Base-by-base conservation (phyloP, 805 yeast species). In the Grigorovia transvaalensis region DNA sequence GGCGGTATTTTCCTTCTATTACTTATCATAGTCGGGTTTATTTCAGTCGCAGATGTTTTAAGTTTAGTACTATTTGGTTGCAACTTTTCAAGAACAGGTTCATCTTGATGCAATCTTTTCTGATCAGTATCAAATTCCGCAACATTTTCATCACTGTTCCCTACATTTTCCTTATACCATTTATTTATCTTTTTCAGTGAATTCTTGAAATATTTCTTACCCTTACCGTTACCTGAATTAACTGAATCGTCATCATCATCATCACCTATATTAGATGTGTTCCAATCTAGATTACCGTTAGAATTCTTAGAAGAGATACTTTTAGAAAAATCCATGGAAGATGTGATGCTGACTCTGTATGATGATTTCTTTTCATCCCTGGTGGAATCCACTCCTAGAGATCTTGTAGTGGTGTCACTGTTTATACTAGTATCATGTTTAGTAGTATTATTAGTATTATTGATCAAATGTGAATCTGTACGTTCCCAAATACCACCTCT, bases 401-500 rank as follows among this genome's bases (percentile, higher is more conserved):
- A 23, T 23, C 27, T 23, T 23, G 27, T 33, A 33, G 9, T 33
- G 15, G 9, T 8, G 11, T 33, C 38, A 11, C 8, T 13, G 38
- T 8, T 33, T 33, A 33, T 13, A 33, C 15, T 33, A 33, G 38
- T 33, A 33, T 33, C 38, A 11, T 33, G 15, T 33, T 33, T 33
- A 33, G 38, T 11, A 5, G 15, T 13, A 33, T 33, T 33, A 4
- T 8, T 13, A 33, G 4, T 33, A 4, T 8, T 33, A 4, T 38
- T 38, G 17, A 38, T 15, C 8, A 13, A 15, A 13, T 15, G 8
- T 38, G 42, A n/a, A 38, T 38, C 42, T 4, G 42, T 13, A n/a
- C 42, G 52, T 35, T 62, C 89, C 98, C 98, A 91, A 23, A 91
- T 80, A 17, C 99, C 99, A 49, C 96, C 99, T 56, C 96, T 77